Evolutionary conservation across 352 stramenopile genomes (phyloP), one percentile per base, ranked within the genome.

Genomic region (Salisapilia sapeloensis): DNA sequence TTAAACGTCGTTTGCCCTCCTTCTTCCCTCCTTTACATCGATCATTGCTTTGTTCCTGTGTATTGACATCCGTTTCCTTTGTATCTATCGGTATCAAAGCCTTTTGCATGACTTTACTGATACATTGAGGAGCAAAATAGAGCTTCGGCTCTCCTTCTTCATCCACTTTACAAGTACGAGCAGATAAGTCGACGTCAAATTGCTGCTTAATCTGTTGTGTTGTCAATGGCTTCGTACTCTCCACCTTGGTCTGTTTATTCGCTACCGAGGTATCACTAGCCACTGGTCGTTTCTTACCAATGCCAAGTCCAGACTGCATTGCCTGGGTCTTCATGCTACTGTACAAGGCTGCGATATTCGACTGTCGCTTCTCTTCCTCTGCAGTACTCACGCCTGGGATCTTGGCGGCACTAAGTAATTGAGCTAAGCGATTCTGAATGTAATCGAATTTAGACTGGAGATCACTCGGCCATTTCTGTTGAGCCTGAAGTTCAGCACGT

Each of bases 61-160:
- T 39, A 12, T n/a, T 11, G 6, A 11, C 28, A 7, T 16, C 18
- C 8, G 24, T 11, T 10, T 20, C 27, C 13, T 17, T 24, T 18
- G 13, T 21, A 3, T 30, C 8, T 25, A 14, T 42, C 11, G 44
- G 46, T 0, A 55, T 59, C 2, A 89, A 40, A 1, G 44, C 63
- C 21, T 43, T 47, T 2, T 64, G 54, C 74, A 89, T 89, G 30
- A 89, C 58, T 33, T 83, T 85, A 3, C 56, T 43, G n/a, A 89
- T 56, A 2, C 49, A 47, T 24, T 80, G 79, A 3, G 53, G 14
- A 1, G 74, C 69, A 14, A 89, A 59, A 47, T 89, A 89, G 33
- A 89, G 60, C 26, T 74, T 74, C 11, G 83, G 66, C 4, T 89
- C 74, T 14, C 46, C 44, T 19, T 80, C 70, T 10, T 71, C 56